phyloP scores from a whole-genome alignment of 495 filamentous ascomycete species.

The Tetracladium marchalianum region DNA sequence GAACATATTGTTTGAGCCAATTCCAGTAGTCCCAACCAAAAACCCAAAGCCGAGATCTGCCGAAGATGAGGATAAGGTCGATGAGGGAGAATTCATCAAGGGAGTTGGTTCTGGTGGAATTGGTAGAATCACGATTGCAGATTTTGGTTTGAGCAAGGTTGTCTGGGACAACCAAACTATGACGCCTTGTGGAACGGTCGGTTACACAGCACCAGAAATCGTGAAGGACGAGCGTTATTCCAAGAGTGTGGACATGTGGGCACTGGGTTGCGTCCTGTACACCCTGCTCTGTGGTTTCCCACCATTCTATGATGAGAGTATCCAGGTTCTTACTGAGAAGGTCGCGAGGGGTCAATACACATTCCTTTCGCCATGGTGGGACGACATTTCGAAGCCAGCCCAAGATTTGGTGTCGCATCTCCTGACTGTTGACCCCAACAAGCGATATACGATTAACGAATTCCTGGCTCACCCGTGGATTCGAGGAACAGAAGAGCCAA shows the following conservation, averaged over 20 bases:
- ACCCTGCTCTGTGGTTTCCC: conserved; percentile 95
- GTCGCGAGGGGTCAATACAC: conserved; percentile 95
- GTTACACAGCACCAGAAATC: conserved; percentile 98
- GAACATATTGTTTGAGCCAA: conserved; percentile 88
- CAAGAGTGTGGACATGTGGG: conserved; percentile 99
- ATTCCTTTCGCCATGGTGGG: conserved; percentile 98
- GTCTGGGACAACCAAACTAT: conserved; percentile 99
- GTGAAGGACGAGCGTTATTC: conserved; percentile 98
- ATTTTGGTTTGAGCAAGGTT: conserved; percentile 94
- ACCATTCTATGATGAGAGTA: conserved; percentile 97
- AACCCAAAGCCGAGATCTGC: conserved; percentile 65
- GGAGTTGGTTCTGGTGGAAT: conserved; percentile 88
- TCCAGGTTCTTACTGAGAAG: conserved; percentile 94
- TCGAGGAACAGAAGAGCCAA: conserved; percentile 62
- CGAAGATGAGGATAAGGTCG: conserved; percentile 94
- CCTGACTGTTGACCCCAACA: conserved; percentile 83
- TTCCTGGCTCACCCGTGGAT: conserved; percentile 94
- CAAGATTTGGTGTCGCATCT: conserved; percentile 92
- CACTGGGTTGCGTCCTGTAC: conserved; percentile 91
- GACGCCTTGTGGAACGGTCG: conserved; percentile 96
- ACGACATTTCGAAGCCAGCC: conserved; percentile 92
- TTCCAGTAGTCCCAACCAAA: conserved; percentile 69
- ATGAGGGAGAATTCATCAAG: conserved; percentile 86
- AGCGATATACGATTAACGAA: conserved; percentile 79
- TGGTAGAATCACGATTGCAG: conserved; percentile 90